A percentile compares a stretch with the other conserved stretches of the same genome.
Evolutionary conservation across 768 basidiomycete genomes (phyloP).

Genomic region (Mrakia blollopis): DNA sequence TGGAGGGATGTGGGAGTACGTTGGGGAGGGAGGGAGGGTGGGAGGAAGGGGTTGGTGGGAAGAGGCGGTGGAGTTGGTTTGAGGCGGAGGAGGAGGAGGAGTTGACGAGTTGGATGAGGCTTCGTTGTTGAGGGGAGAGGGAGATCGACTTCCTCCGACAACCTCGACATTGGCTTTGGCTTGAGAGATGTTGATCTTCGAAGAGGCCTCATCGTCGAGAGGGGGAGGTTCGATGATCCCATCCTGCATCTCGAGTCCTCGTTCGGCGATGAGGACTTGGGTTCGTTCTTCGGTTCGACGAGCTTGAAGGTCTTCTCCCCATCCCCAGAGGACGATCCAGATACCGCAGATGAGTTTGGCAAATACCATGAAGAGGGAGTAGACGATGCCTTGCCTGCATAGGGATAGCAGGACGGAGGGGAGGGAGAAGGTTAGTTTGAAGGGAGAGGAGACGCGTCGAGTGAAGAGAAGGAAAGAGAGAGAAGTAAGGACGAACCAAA

Average conservation of each 20-base stretch:
- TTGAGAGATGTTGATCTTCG: not conserved
- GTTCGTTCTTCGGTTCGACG: not conserved
- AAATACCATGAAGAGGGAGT: slow-evolving; percentile 56
- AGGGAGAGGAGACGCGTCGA: not conserved
- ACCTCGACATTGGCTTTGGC: not conserved
- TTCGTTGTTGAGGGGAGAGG: not conserved
- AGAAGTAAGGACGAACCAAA: slow-evolving; percentile 47
- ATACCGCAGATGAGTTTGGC: slow-evolving; percentile 54
- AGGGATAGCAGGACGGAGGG: not conserved
- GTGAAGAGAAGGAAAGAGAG: not conserved
- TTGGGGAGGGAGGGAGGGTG: not conserved
- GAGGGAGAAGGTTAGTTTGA: not conserved
- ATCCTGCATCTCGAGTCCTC: slow-evolving; percentile 6
- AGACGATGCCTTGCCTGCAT: slow-evolving; percentile 41
- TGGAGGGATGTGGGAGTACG: slow-evolving; percentile 33
- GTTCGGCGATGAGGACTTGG: not conserved
- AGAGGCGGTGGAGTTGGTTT: not conserved
- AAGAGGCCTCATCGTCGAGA: not conserved
- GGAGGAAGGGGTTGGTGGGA: slow-evolving; percentile 4
- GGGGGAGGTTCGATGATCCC: not conserved
- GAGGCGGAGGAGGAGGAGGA: not conserved
- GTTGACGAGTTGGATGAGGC: not conserved
- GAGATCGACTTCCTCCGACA: not conserved
- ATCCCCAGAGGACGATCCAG: slow-evolving; percentile 45
- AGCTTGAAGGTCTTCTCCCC: not conserved